A percentile compares a stretch with the other conserved stretches of the same genome.
phyloP scores from a whole-genome alignment of 1,139 yeast genomes.

The Candida dubliniensis region DNA sequence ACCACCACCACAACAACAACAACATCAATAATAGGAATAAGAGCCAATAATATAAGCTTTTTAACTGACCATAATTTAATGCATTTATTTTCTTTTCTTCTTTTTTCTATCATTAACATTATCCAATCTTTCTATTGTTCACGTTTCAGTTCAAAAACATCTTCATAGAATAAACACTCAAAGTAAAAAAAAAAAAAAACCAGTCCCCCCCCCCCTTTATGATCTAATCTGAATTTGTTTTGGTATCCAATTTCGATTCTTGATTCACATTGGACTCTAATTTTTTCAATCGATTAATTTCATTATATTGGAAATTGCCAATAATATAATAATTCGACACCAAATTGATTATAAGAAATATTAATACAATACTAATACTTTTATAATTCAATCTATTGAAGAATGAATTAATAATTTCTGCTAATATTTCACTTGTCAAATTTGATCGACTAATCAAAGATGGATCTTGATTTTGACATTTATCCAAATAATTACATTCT shows the following conservation, averaged over 20 bases:
- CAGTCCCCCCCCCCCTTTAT: no score
- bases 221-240: background rate
- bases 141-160: no score
- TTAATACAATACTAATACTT: conserved; percentile 41
- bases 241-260: background rate
- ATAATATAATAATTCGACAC: conserved; percentile 2
- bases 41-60: no score
- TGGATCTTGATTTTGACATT: conserved; percentile 88
- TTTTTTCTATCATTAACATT: no score
- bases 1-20: no score
- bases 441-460: conserved; percentile 71
- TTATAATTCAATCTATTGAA: conserved; percentile 76
- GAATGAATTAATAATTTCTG: conserved; percentile 78
- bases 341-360: background rate
- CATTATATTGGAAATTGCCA: conserved; percentile 3
- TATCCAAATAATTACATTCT: conserved; percentile 75
- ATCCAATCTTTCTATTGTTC: no score
- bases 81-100: no score
- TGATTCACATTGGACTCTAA: background rate
- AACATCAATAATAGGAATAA: no score
- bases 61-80: no score
- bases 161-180: no score
- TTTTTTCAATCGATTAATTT: background rate
- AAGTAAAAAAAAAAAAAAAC: background rate
- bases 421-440: conserved; percentile 79